Conservation (phyloP, 2,329 filamentous ascomycete genomes). For the Diaporthe vexans region DNA sequence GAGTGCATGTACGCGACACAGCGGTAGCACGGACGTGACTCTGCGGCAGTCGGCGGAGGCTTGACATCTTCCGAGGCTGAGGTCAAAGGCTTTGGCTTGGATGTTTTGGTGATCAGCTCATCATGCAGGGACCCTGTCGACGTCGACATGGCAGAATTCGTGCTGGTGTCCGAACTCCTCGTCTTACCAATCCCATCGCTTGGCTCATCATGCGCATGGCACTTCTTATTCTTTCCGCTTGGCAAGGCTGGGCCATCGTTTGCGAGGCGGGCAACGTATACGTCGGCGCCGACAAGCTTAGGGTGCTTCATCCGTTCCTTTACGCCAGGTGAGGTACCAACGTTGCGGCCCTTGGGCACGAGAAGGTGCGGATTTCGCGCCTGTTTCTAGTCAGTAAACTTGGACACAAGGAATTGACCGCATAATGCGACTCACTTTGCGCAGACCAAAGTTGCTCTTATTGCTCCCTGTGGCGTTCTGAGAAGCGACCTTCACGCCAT, state of each 20-base stretch:
- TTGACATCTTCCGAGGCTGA: neutral
- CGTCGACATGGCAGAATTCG: conserved; percentile 9
- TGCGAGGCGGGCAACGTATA: conserved; percentile 63
- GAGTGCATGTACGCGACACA: conserved; percentile 66
- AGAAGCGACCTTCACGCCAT: neutral
- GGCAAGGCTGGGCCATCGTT: neutral
- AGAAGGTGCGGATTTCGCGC: conserved; percentile 44
- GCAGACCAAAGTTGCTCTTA: conserved; percentile 11
- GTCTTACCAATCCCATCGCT: neutral
- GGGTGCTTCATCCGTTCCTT: conserved; percentile 59
- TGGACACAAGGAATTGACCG: conserved; percentile 25
- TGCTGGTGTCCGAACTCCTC: conserved; percentile 19
- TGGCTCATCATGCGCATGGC: neutral
- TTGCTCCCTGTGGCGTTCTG: neutral
- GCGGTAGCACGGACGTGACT: conserved; percentile 65
- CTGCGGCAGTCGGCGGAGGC: conserved; percentile 42
- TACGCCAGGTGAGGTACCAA: conserved; percentile 42
- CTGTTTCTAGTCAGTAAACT: conserved; percentile 48
- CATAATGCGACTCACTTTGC: conserved; percentile 14
- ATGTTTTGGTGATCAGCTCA: conserved; percentile 53
- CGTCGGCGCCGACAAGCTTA: conserved; percentile 62
- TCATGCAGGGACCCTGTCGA: conserved; percentile 60
- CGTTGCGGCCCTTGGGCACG: conserved; percentile 32
- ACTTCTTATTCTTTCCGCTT: conserved; percentile 15
- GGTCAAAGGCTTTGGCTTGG: conserved; percentile 14